A percentile compares a stretch with the other conserved stretches of the same genome.
Conservation (phyloP, 805 yeast species). For the Lipomyces mesembrius region DNA sequence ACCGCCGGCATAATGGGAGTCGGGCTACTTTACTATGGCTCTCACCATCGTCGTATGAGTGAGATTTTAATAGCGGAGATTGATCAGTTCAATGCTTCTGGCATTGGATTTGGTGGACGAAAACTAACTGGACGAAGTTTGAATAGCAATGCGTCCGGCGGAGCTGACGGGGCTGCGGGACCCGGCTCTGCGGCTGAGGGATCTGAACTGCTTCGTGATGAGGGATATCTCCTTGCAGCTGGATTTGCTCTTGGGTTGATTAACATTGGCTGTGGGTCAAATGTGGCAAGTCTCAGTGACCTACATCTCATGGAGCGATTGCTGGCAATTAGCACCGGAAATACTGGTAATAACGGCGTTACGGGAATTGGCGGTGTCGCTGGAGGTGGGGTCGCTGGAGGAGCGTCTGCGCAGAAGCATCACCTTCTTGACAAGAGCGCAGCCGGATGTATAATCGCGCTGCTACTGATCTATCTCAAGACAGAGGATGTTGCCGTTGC, state of each 20-base stretch:
- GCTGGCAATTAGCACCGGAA: conserved; percentile 59
- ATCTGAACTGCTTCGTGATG: conserved; percentile 49
- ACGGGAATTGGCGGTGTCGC: conserved; percentile 13
- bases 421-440: conserved; percentile 65
- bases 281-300: conserved; percentile 62
- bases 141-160: background rate
- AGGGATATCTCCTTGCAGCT: conserved; percentile 83
- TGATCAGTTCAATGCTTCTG: conserved; percentile 31
- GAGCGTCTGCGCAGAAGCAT: conserved; percentile 65
- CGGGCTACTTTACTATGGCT: conserved; percentile 77
- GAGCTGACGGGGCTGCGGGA: conserved; percentile 49
- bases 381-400: conserved; percentile 38
- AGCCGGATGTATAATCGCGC: conserved; percentile 74
- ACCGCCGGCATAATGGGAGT: conserved; percentile 90
- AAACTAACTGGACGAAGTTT: background rate
- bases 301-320: conserved; percentile 66
- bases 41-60: conserved; percentile 85
- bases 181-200: conserved; percentile 2
- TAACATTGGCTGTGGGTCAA: conserved; percentile 76
- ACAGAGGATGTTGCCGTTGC: conserved; percentile 68
- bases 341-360: conserved; percentile 18
- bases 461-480: conserved; percentile 72
- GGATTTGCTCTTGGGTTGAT: conserved; percentile 87
- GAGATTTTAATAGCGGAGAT: conserved; percentile 76
- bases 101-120: conserved; percentile 8